Conservation (phyloP, 176 grass and related monocot species). For the Aegilops tauschii region DNA sequence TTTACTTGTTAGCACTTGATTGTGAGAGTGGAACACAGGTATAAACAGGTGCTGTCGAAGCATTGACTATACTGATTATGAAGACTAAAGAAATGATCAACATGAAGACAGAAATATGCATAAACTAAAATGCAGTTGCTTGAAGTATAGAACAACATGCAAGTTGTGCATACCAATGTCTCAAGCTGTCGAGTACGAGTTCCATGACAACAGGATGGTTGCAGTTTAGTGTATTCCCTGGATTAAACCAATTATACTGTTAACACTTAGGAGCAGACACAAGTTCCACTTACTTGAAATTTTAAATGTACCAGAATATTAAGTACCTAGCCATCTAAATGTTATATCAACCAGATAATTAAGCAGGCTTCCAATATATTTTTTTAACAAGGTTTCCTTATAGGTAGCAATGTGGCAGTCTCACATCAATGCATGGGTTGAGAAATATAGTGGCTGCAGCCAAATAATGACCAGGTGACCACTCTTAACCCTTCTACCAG, state of each 20-base stretch:
- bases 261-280: constrained; percentile 18
- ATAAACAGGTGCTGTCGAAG: constrained; percentile 8
- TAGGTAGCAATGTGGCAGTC: background rate
- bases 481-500: constrained; percentile 9
- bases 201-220: constrained; percentile 98
- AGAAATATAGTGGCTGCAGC: background rate
- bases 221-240: constrained; percentile 98
- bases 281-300: background rate
- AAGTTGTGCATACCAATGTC: constrained; percentile 73
- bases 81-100: constrained; percentile 22
- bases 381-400: constrained; percentile 2
- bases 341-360: background rate
- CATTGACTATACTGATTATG: constrained; percentile 1
- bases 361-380: background rate
- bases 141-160: constrained; percentile 19
- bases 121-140: constrained; percentile 5
- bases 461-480: background rate
- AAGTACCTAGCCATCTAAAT: background rate
- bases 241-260: constrained; percentile 22
- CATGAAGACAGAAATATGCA: constrained; percentile 24
- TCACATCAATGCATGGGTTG: background rate
- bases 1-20: constrained; percentile 17
- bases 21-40: background rate
- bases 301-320: background rate
- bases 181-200: constrained; percentile 91